Evolutionary conservation across 2,329 filamentous ascomycete species (phyloP), one percentile per base, ranked within the genome.

Genomic region (Claviceps africana): DNA sequence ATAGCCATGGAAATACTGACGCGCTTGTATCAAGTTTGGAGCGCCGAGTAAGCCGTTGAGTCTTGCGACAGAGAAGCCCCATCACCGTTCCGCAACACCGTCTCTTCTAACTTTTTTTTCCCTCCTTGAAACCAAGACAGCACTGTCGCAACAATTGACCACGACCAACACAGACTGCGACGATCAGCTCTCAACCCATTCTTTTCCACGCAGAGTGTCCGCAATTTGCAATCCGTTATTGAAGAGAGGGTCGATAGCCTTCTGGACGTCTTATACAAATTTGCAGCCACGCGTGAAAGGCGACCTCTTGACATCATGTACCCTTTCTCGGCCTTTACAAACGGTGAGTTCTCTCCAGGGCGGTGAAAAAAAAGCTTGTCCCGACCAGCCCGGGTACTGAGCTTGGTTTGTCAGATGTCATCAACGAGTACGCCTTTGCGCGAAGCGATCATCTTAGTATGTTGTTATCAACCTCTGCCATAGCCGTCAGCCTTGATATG

Each of bases 391-490:
- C 2, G 48, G 22, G 17, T 46, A 19, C 7, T 57, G 40, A 53
- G 17, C 39, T 37, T 10, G 28, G 25, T n/a, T 13, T 8, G n/a
- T 19, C 30, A 67, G 66, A 70, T 51, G 64, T 69, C 35, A 69
- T 70, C 44, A 69, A 68, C 52, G 67, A 70, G 58, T 70, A 69
- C 54, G 63, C 65, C 22, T 69, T 70, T 60, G 63, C 66, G 52
- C 59, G 63, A 50, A 64, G 60, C 51, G 62, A 66, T 25, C 64
- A 65, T 35, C 55, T 68, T 13, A 57, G 62, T 63, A 58, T 15
- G 52, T 55, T 30, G 22, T 5, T 56, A 50, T 31, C 22, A 13
- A 4, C 2, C 46, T 13, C 17, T 25, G 15, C 43, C 3, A 4
- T 19, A 15, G 21, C 21, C 17, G 43, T 10, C 1, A 39, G 37